phyloP scores from a whole-genome alignment of 805 yeast genomes.

The Teunomyces panamensis region DNA sequence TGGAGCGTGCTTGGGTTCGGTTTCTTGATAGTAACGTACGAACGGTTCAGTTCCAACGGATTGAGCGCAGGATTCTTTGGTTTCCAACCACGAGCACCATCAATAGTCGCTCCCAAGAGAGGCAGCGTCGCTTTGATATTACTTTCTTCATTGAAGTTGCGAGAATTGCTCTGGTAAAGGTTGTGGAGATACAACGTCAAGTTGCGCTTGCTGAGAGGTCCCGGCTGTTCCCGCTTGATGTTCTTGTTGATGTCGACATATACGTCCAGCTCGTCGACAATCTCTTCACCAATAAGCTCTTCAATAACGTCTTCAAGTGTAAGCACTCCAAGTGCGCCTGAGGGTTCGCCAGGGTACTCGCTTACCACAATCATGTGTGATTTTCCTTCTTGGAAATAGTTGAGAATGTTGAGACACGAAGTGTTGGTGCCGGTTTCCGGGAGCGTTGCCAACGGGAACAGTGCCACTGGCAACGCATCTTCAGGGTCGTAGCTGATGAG shows the following conservation, averaged over 20 bases:
- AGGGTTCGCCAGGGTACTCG: conserved; percentile 74
- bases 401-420: conserved; percentile 87
- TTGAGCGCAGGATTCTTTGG: conserved; percentile 68
- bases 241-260: conserved; percentile 87
- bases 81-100: conserved; percentile 32
- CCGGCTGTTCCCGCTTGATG: conserved; percentile 73
- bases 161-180: conserved; percentile 44
- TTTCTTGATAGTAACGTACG: conserved; percentile 67
- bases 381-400: conserved; percentile 96
- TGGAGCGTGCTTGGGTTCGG: conserved; percentile 29
- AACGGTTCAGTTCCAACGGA: conserved; percentile 62
- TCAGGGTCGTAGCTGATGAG: conserved; percentile 96
- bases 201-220: conserved; percentile 69
- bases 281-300: conserved; percentile 96
- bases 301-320: conserved; percentile 98
- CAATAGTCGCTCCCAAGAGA: conserved; percentile 8
- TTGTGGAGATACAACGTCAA: conserved; percentile 67
- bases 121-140: neutral
- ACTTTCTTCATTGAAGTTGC: conserved; percentile 38
- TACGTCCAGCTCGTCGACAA: conserved; percentile 94
- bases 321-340: conserved; percentile 86
- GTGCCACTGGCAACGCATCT: conserved; percentile 86
- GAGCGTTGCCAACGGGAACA: conserved; percentile 91
- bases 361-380: conserved; percentile 96
- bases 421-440: conserved; percentile 94